Percentiles rank a stretch among this genome's conserved stretches.
Evolutionary conservation across 164 flowering plant genomes (phyloP).

Genomic region (Annona cherimola): DNA sequence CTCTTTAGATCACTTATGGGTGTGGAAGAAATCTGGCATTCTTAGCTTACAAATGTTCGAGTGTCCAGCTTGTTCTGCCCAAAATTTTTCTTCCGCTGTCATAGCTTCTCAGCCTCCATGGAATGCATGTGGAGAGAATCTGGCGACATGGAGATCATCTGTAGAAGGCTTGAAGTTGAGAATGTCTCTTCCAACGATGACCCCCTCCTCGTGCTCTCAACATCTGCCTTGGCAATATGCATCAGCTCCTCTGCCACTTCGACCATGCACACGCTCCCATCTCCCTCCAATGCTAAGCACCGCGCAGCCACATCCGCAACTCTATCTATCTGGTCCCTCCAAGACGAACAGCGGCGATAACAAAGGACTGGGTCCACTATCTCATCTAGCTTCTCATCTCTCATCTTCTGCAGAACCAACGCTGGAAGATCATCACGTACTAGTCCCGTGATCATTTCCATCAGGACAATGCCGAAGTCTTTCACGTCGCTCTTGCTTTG

Average conservation of each 20-base stretch:
- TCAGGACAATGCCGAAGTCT: slow-evolving; percentile 48
- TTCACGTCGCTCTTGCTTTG: slow-evolving; percentile 44
- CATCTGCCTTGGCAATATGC: slow-evolving; percentile 33
- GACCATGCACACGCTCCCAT: slow-evolving; percentile 49
- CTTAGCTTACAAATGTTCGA: not conserved
- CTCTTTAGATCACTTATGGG: too few relatives aligned
- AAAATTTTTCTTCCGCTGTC: not conserved
- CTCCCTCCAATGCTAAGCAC: slow-evolving; percentile 57
- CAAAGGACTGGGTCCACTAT: slow-evolving; percentile 60
- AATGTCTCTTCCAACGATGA: slow-evolving; percentile 59
- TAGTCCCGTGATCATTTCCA: slow-evolving; percentile 61
- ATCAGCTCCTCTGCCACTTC: slow-evolving; percentile 59
- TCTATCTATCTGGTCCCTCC: slow-evolving; percentile 45
- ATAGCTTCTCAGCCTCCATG: not conserved
- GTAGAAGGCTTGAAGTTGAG: slow-evolving; percentile 79
- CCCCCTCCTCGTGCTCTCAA: slow-evolving; percentile 36
- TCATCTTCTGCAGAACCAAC: slow-evolving; percentile 41
- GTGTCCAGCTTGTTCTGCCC: not conserved
- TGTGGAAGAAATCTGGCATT: not conserved
- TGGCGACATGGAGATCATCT: slow-evolving; percentile 89
- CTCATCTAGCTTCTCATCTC: slow-evolving; percentile 61
- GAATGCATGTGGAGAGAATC: slow-evolving; percentile 51
- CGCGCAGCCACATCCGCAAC: slow-evolving; percentile 63
- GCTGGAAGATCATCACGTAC: slow-evolving; percentile 26
- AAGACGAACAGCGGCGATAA: slow-evolving; percentile 54